Evolutionary conservation across 140 eudicot species (phyloP), one percentile per base, ranked within the genome.

Genomic region (Oenanthe javanica): DNA sequence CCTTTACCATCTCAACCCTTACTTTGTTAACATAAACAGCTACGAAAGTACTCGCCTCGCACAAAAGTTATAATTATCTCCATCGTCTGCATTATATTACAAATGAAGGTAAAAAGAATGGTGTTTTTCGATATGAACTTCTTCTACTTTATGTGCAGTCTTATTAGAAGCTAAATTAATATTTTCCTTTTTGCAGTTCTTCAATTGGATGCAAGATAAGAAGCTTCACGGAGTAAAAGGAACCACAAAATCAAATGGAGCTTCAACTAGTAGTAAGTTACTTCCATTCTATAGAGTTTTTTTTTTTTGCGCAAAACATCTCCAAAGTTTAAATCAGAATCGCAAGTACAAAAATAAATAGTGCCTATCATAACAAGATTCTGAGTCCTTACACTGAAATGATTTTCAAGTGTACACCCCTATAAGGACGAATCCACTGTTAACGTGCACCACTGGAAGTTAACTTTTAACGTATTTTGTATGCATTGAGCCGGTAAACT

Each of bases 131-230:
- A 5, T 75, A 42, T 42, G 45, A 42, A 42, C 45, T 48, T 75
- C 11, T 74, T 19, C 16, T 15, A 19, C 15, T 1, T 52, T 55
- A 36, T 0, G 64, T 3, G 43, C 57, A 4, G 5, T 4, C 31
- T 4, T 31, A 7, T 21, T 11, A 9, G 51, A 74, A 11, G 51
- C 25, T 4, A 11, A 45, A 14, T 47, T 11, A 46, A 16, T 31
- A 42, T 73, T 12, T 45, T 4, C 81, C 57, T 77, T 79, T 57
- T 52, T 90, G 91, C 91, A 94, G 98, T 88, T 94, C 88, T 90
- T 94, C 81, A 83, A 80, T 38, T 94, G 98, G 98, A 86, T 94
- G 94, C 96, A 93, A 49, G 89, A 70, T 76, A 93, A 31, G 31
- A 31, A 88, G 87, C 72, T 93, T 82, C 85, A 81, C 81, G 89